These are phyloP conservation scores for Cyclotella choctawhatcheeana DNA, from an alignment of 108 stramenopile genomes.

Conservation along the genomic window DNA sequence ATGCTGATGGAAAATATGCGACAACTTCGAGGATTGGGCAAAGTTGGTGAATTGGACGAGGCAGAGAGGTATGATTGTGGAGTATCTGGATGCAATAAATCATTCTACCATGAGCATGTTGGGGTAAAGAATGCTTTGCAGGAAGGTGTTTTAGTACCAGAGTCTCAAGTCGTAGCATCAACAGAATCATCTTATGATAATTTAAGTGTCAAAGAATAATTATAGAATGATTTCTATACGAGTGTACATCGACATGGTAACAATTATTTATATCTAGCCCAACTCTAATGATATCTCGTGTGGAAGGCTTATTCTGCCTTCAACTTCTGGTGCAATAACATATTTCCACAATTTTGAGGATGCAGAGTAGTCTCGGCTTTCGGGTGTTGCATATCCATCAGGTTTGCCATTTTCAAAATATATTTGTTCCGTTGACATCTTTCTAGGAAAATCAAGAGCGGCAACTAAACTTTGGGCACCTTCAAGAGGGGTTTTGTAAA, in stretches of 20 bases:
- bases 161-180: constrained; percentile 40
- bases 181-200: background rate
- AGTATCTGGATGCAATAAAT: constrained; percentile 67
- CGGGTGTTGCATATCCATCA: constrained; percentile 34
- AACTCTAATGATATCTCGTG: background rate
- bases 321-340: constrained; percentile 29
- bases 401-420: constrained; percentile 48
- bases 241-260: too few relatives aligned
- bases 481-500: constrained; percentile 50
- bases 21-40: constrained; percentile 22
- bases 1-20: constrained; percentile 67
- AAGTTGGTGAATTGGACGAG: constrained; percentile 1
- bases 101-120: constrained; percentile 82
- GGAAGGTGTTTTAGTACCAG: constrained; percentile 69
- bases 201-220: too few relatives aligned
- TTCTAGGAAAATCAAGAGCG: constrained; percentile 22
- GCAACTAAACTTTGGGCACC: constrained; percentile 37
- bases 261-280: background rate
- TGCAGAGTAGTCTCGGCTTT: constrained; percentile 26
- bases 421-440: constrained; percentile 16
- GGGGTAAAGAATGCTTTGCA: constrained; percentile 72
- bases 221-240: too few relatives aligned
- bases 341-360: constrained; percentile 27
- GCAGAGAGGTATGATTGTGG: constrained; percentile 76
- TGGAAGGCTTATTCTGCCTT: constrained; percentile 20